Evolutionary conservation across 2,329 filamentous ascomycete genomes (phyloP), one percentile per base, ranked within the genome.

Genomic region (Talaromyces piceae): DNA sequence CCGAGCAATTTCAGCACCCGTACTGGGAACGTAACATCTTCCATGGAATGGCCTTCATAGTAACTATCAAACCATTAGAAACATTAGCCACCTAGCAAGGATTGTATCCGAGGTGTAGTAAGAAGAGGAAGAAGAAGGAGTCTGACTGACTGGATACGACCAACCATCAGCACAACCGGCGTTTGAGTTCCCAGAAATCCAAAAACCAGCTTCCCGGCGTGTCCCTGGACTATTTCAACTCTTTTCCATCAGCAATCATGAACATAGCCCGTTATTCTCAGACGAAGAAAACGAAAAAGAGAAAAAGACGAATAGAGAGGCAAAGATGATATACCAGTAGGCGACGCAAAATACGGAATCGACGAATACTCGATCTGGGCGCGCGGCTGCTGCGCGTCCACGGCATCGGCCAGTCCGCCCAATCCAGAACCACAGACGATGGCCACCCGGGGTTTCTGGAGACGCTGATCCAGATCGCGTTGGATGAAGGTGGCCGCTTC

Each of bases 21-120:
- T 9, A 82, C 78, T 23, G 82, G 81, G 59, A 85, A 84, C 23
- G 82, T 82, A 31, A 82, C 76, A 44, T 75, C 70, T 49, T 82
- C 74, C 68, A 85, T 82, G 2, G 76, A 75, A 61, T 86, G 78
- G 28, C 83, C 83, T 67, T 86, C 83, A 62, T 85, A 86, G 68
- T 82, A 85, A 66, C 82, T 84, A 47, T 5, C 23, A 22, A 48
- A 37, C n/a, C n/a, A 12, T 8, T 16, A 7, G 7, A 28, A 28
- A 28, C 6, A 28, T 7, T 12, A 23, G n/a, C 11, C 2, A 5
- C 16, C 39, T 22, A 39, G 30, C 5, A 5, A 20, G 11, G 44
- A 46, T 9, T 13, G 7, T 22, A 20, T 46, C 25, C 28, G 13
- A 46, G 25, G 7, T 2, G 18, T 18, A 37, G 13, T 8, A 8